Evolutionary conservation across 2,329 filamentous ascomycete genomes (phyloP), one percentile per base, ranked within the genome.

Genomic region (Botrytis pseudocinerea): DNA sequence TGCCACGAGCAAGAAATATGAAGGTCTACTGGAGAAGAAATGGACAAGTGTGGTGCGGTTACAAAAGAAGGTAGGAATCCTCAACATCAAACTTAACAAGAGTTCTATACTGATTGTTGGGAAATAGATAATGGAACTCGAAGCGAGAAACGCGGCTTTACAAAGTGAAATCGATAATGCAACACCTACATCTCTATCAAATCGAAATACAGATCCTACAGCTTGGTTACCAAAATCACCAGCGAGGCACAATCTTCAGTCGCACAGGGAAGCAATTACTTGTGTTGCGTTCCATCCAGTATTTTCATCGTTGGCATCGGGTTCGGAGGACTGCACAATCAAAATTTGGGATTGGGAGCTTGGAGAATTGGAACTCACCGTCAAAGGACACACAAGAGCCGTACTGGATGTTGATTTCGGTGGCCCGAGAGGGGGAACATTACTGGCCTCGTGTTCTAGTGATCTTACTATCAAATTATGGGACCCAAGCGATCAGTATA

Each of bases 271-370:
- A 38, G 89, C 93, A 22, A 90, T 98, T 74, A 97, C 92, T 73
- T 95, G 93, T 79, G 90, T 98, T 73, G 95, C 95, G 25, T 98
- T 98, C 80, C 95, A 98, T 81, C 95, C 95, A 0, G 87, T 96
- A 46, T 98, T 97, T 83, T 95, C 94, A 16, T 95, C 93, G 8
- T 86, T 98, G 35, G 95, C 95, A 16, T 96, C 94, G 0, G 95
- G 93, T 25, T 97, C 94, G 14, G 95, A 97, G 81, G 95, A 98
- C 82, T 93, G 90, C 71, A 97, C 93, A 12, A 97, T 98, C 82
- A 98, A 98, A 80, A 95, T 98, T 72, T 98, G 95, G 95, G 95
- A 98, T 80, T 98, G 94, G 92, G 95, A 98, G 80, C 84, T 97
- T 38, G 95, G 95, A 65, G 95, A 98, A 82, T 86, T 97, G 6